Evolutionary conservation across 495 filamentous ascomycete species (phyloP), one percentile per base, ranked within the genome.

Genomic region (Bathelium albidoporum): DNA sequence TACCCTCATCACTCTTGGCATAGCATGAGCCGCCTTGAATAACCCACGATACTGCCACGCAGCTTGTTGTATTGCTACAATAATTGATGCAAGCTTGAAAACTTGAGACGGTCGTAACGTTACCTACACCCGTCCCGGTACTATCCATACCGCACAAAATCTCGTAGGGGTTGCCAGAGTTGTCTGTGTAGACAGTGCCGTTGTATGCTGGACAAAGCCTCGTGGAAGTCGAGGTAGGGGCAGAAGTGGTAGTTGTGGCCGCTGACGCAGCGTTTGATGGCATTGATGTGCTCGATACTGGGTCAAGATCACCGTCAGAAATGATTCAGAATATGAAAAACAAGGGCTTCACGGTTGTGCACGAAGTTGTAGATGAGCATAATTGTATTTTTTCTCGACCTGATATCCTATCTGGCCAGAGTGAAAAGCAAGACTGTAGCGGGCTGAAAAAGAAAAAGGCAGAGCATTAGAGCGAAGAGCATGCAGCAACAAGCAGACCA

Each of bases 41-140:
- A 29, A 55, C 7, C 49, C 49, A 55, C 9, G 49, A 55, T 20
- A 55, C 49, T 55, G 49, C 49, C 2, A 55, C 49, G 24, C 49
- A 55, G 49, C 49, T 55, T 29, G 49, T 55, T 16, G 49, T 55
- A 55, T 26, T 55, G 29, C 22, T 55, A 24, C 49, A 55, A 24
- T 55, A 55, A 29, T 55, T 29, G 24, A 55, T 29, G 24, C 49
- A 55, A 28, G 20, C 20, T 55, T 55, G 49, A 29, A 55, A 29
- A 16, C 24, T 55, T 26, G 24, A 5, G 2, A 9, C 5, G 16
- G 22, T 55, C 5, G 7, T 16, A 28, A 55, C 24, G 29, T 7
- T 29, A 24, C 49, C 49, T 12, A 55, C 49, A 16, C 49, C 49
- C 9, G 24, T 55, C 22, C 49, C 49, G 2, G 49, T 9, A 29